Base-by-base conservation (phyloP, 768 basidiomycete genomes). In the Boletus sp. region DNA sequence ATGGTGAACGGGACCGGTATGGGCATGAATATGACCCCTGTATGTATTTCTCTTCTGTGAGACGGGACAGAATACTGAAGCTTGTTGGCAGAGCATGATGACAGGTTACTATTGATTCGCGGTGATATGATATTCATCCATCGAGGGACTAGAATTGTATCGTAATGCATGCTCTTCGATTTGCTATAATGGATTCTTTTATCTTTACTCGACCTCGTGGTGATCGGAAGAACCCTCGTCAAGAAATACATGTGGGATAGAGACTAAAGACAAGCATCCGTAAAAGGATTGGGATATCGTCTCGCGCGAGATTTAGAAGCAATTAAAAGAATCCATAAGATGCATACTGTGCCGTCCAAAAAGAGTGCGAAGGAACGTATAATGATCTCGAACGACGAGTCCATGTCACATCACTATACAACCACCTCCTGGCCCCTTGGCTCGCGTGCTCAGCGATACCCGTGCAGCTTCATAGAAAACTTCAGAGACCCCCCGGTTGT, bases 381-480 rank as follows among this genome's bases (percentile, higher is more conserved):
- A 30, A 28, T 44, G 14, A 37, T 37, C 46, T 50, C 46, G 2
- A 54, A 39, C 2, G 28, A 47, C 24, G 24, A 18, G 46, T 49
- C 49, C 24, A 52, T 20, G 56, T 82, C 77, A 89, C 83, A 85
- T 81, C 59, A 89, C 71, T 52, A 83, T 68, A 69, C 89, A 91
- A 48, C 78, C 72, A 29, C 73, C 69, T 42, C 80, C 80, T 35
- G 86, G 70, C 8, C 86, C 85, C 70, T 85, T 89, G n/a, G 86
- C 74, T 44, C 87, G 81, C 24, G 88, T 87, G 59, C 81, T 84
- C 55, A 94, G 73, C 29, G 92, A 90, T 11, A 93, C 91, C 3
- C 92, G 84, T 0, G 92, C 92, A 6, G 91, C 90, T 70, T 98
- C 96, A 62, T 90, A 83, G 67, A 98, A 94, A 9, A 95, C 94